Conservation (phyloP, 345 rosid species). For the Brassica cretica region DNA sequence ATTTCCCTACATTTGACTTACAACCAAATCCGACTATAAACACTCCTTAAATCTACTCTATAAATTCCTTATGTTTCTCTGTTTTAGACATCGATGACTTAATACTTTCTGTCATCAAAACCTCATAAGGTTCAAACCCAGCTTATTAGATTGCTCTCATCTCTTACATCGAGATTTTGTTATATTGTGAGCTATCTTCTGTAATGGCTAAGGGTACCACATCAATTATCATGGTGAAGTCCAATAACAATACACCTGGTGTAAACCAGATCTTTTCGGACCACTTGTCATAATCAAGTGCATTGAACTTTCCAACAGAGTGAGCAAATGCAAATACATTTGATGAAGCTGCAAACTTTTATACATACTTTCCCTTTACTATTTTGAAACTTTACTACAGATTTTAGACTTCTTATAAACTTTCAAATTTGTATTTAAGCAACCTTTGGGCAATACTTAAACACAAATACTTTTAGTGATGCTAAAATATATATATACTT, state of each 20-base stretch:
- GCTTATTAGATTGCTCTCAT: neutral
- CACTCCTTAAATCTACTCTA: neutral
- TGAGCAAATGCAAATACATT: no score
- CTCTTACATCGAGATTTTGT: neutral
- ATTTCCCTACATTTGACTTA: neutral
- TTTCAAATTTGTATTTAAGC: neutral
- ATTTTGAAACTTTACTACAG: no score
- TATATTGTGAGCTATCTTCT: neutral
- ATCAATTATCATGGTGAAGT: neutral
- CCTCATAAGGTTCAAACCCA: neutral
- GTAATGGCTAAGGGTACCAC: neutral
- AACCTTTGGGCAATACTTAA: no score
- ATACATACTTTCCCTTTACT: no score
- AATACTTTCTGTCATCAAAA: neutral
- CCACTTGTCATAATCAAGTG: neutral
- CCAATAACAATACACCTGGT: neutral
- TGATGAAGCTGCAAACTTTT: no score
- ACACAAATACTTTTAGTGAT: no score
- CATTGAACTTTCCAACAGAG: neutral
- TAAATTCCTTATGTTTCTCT: neutral
- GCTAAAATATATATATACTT: no score
- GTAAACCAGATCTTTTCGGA: neutral
- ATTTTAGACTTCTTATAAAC: no score
- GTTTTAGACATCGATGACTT: neutral
- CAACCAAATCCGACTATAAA: neutral